phyloP scores from a whole-genome alignment of 345 rosid genomes.

The Clarkia xantiana region DNA sequence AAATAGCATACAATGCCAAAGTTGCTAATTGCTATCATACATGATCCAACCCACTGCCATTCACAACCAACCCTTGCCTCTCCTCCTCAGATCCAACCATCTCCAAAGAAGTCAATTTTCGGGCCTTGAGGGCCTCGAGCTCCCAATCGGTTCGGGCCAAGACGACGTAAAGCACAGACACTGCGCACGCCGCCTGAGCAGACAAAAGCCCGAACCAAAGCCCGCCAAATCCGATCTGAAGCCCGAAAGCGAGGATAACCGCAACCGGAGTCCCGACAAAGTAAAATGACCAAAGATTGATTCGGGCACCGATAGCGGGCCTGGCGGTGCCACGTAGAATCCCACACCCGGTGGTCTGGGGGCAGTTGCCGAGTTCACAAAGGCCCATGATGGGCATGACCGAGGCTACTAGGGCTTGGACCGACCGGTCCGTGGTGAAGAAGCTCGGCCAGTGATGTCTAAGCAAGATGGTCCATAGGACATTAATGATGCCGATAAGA shows the following conservation, averaged over 20 bases:
- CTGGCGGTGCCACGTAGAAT: constrained; percentile 80
- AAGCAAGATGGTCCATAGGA: constrained; percentile 62
- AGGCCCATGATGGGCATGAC: constrained; percentile 83
- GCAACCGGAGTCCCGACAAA: constrained; percentile 93
- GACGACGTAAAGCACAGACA: constrained; percentile 52
- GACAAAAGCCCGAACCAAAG: constrained; percentile 82
- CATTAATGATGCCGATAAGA: constrained; percentile 55
- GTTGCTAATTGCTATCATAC: neutral
- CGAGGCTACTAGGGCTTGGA: constrained; percentile 54
- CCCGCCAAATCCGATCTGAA: constrained; percentile 68
- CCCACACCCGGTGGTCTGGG: constrained; percentile 96
- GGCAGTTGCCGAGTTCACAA: constrained; percentile 91
- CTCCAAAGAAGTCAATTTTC: constrained; percentile 35
- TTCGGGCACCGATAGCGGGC: constrained; percentile 65
- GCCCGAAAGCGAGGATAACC: constrained; percentile 66
- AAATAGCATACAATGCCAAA: neutral
- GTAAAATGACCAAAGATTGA: constrained; percentile 80
- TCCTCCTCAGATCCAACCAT: constrained; percentile 24
- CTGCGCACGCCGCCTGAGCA: constrained; percentile 74
- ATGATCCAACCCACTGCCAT: constrained; percentile 15
- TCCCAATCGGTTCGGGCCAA: constrained; percentile 74
- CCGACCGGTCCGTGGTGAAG: constrained; percentile 49
- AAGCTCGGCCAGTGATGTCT: constrained; percentile 64
- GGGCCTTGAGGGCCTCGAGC: constrained; percentile 59
- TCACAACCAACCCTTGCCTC: constrained; percentile 21